Conservation (phyloP, 768 basidiomycete genomes). For the Collybia sordida region DNA sequence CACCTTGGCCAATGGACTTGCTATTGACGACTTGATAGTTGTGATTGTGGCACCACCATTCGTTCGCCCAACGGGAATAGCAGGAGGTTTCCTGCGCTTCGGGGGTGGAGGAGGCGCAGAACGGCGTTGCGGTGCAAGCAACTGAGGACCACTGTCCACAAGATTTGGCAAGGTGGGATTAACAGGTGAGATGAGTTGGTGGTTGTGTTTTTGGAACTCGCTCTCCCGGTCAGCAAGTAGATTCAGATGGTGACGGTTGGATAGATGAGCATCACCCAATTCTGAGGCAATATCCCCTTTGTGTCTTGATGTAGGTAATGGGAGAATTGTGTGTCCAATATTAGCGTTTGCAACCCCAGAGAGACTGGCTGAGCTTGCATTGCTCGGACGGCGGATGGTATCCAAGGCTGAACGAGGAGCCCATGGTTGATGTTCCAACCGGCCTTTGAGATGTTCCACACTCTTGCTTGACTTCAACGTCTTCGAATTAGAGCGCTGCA, state of each 20-base stretch:
- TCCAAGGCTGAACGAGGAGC: slow-evolving; percentile 33
- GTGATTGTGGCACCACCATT: slow-evolving; percentile 58
- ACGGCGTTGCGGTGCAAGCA: slow-evolving; percentile 35
- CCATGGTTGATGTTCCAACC: slow-evolving; percentile 18
- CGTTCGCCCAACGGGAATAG: slow-evolving; percentile 53
- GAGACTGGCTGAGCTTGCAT: slow-evolving; percentile 38
- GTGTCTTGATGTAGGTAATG: slow-evolving; percentile 15
- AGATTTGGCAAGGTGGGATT: slow-evolving; percentile 15
- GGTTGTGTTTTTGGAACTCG: slow-evolving; percentile 11
- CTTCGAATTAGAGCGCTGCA: slow-evolving; percentile 37
- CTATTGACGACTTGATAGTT: slow-evolving; percentile 50
- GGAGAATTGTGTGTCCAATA: not conserved
- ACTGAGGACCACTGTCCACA: slow-evolving; percentile 12
- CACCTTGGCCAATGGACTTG: slow-evolving; percentile 29
- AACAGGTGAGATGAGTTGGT: slow-evolving; percentile 12
- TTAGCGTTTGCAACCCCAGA: slow-evolving; percentile 15
- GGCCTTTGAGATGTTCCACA: slow-evolving; percentile 52
- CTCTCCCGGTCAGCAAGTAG: slow-evolving; percentile 7
- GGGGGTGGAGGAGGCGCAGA: slow-evolving; percentile 68
- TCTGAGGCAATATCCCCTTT: slow-evolving; percentile 24
- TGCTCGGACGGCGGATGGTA: slow-evolving; percentile 34
- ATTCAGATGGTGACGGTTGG: slow-evolving; percentile 6
- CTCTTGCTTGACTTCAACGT: slow-evolving; percentile 65
- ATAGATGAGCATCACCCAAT: slow-evolving; percentile 18
- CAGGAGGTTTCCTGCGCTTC: slow-evolving; percentile 70